These are phyloP conservation scores for Escovopsis sp. DNA, from an alignment of 2,329 filamentous ascomycete species.

Conservation along the genomic window DNA sequence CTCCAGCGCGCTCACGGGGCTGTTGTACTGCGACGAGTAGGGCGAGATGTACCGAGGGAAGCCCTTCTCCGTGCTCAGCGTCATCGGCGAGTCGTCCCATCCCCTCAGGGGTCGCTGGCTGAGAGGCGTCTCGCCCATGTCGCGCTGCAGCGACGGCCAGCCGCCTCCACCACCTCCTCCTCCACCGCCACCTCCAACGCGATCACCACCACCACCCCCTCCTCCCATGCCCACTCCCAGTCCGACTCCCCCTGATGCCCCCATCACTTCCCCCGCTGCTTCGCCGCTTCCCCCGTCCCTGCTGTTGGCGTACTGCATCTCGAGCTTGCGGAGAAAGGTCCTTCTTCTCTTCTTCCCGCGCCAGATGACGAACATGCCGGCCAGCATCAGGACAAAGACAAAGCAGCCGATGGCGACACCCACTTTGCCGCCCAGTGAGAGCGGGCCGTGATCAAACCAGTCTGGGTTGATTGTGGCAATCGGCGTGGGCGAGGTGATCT, in stretches of 20 bases:
- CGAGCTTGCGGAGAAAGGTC: conserved; percentile 32
- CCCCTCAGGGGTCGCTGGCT: conserved; percentile 12
- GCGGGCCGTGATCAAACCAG: conserved; percentile 26
- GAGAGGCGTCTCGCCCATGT: conserved; percentile 14
- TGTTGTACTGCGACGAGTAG: conserved; percentile 44
- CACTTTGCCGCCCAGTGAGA: conserved; percentile 39
- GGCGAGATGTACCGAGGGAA: conserved; percentile 40
- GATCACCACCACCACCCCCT: too few species aligned
- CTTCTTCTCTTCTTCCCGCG: conserved; percentile 40
- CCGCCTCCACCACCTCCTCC: too few species aligned
- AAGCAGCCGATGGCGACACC: conserved; percentile 41
- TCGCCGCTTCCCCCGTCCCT: neutral
- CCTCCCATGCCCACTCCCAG: too few species aligned
- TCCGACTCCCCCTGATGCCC: too few species aligned
- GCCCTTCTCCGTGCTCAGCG: conserved; percentile 22
- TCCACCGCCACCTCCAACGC: too few species aligned
- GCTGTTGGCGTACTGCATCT: conserved; percentile 18
- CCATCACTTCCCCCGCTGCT: too few species aligned
- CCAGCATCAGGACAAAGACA: conserved; percentile 28
- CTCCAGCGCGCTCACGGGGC: conserved; percentile 34
- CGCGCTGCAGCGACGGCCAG: conserved; percentile 23
- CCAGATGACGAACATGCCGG: conserved; percentile 39
- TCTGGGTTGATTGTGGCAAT: conserved; percentile 23
- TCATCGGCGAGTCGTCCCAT: conserved; percentile 33
- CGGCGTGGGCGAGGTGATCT: conserved; percentile 33